Evolutionary conservation across 306 rosid species (phyloP).

Genomic region (Lagenaria siceraria): DNA sequence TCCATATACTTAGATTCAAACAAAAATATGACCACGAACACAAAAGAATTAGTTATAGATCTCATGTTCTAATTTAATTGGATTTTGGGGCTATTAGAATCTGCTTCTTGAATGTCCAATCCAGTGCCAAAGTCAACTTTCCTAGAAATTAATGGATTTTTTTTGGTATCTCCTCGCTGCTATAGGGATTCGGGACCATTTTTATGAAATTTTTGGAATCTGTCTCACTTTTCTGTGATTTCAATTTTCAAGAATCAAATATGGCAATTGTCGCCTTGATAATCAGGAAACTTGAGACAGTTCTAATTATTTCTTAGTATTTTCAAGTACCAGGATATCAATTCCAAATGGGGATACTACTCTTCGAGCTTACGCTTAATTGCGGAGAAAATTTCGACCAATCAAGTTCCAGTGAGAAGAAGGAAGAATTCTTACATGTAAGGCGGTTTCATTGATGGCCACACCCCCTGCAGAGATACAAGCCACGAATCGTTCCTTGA

Average conservation of each 20-base stretch:
- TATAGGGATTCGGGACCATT: neutral
- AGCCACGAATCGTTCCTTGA: slow-evolving; percentile 61
- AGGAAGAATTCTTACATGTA: slow-evolving; percentile 46
- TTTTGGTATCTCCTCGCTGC: neutral
- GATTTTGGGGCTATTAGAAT: too few species aligned
- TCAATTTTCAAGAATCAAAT: neutral
- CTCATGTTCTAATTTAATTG: too few species aligned
- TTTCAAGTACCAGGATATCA: neutral
- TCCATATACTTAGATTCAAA: too few species aligned
- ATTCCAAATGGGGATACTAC: neutral
- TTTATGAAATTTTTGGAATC: neutral
- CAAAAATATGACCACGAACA: too few species aligned
- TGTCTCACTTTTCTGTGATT: neutral
- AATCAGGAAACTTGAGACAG: neutral
- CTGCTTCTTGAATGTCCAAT: too few species aligned
- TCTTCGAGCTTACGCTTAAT: too few species aligned
- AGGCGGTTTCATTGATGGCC: slow-evolving; percentile 60
- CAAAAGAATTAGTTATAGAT: too few species aligned
- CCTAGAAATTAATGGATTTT: too few species aligned
- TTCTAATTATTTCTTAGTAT: neutral
- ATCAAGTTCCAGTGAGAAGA: neutral
- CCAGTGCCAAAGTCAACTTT: too few species aligned
- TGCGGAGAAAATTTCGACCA: too few species aligned
- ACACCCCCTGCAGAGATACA: slow-evolving; percentile 78
- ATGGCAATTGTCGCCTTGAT: neutral